Base-by-base conservation (phyloP, 495 filamentous ascomycete genomes). In the Beverwykella pulmonaria region DNA sequence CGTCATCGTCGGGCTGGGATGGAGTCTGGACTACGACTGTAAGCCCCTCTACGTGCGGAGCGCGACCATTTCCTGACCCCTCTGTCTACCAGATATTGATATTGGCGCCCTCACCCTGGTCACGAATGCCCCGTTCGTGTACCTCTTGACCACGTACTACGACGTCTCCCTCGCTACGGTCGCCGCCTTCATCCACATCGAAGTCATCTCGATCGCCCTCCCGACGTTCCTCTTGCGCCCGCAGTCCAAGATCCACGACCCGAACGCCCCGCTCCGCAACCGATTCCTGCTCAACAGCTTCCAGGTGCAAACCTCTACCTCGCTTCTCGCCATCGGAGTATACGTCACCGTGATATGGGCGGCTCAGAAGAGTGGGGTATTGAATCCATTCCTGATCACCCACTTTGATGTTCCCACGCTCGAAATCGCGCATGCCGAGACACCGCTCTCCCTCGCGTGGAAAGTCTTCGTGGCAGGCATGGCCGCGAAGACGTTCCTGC, bases 141-240 rank as follows among this genome's bases (percentile, higher is more conserved):
- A 86, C 64, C 86, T 97, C 49, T 79, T 92, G 34, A 79, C 79
- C 26, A 84, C 83, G 68, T 95, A 93, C 81, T 96, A 93, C 81
- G 73, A 77, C 17, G 79, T 92, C 58, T 81, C 84, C 6, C 79
- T 83, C 9, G 76, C 75, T 50, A 86, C 90, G 9, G 76, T 86
- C 20, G 68, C 83, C 44, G 73, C 80, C 19, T 83, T 83, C 27
- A 83, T 89, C 60, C 69, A 73, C 9, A 87, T 92, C 67, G 88
- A 91, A 59, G 74, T 89, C 50, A 67, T 87, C 67, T 83, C 90
- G 8, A 85, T 83, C 22, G 84, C 83, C 50, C 71, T 91, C 44
- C 91, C 92, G 5, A 90, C 93, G 74, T 76, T 81, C 47, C 82
- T 92, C 52, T 77, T 94, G 22, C 88, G 90, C 30, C 82, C 82